Conservation (phyloP, 371 early-diverging fungal genomes). For the Nematocida ausubeli region DNA sequence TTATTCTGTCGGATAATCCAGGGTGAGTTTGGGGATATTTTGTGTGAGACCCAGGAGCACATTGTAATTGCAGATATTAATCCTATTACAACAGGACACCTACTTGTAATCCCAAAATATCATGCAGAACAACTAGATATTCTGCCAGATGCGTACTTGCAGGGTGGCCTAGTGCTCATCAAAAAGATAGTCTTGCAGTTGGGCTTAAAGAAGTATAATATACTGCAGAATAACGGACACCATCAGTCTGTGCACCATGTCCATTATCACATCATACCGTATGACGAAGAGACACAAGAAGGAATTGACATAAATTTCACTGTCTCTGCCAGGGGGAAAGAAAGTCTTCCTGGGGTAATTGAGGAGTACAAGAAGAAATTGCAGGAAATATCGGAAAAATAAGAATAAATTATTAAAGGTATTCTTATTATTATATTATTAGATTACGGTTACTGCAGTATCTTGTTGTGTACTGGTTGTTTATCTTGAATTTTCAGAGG, state of each 20-base stretch:
- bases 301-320: conserved; percentile 48
- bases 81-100: conserved; percentile 64
- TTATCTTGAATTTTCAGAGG: too few relatives aligned
- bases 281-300: conserved; percentile 39
- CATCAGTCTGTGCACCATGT: conserved; percentile 65
- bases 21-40: conserved; percentile 28
- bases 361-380: conserved; percentile 9
- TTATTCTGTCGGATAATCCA: conserved; percentile 63
- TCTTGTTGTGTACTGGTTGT: too few relatives aligned
- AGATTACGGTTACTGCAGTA: too few relatives aligned
- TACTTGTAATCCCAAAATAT: conserved; percentile 65
- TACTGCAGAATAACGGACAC: conserved; percentile 67
- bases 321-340: background rate
- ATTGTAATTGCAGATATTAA: conserved; percentile 64
- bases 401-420: too few relatives aligned
- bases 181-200: conserved; percentile 53
- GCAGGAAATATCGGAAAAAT: background rate
- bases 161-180: conserved; percentile 20
- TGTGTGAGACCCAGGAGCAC: conserved; percentile 55
- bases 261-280: conserved; percentile 68
- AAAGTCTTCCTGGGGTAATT: background rate
- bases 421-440: too few relatives aligned
- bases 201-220: conserved; percentile 62
- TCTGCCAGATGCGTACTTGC: conserved; percentile 47
- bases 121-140: conserved; percentile 57